phyloP scores from a whole-genome alignment of 2,329 filamentous ascomycete genomes.

The Fusarium liriodendri region DNA sequence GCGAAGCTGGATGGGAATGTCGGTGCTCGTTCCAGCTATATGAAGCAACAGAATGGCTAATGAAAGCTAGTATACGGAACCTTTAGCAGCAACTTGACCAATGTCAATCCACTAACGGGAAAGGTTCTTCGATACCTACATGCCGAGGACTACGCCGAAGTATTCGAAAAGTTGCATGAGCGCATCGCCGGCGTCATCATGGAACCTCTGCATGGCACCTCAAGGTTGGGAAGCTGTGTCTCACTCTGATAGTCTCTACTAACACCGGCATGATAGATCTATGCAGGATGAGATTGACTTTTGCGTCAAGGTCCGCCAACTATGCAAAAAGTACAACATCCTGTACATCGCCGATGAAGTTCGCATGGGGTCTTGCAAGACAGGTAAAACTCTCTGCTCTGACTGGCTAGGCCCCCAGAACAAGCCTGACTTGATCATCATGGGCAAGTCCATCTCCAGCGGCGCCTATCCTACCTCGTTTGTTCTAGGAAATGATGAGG shows the following conservation, averaged over 20 bases:
- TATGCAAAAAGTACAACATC: constrained; percentile 29
- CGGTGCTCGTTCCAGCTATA: too few species aligned
- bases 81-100: too few species aligned
- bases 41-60: too few species aligned
- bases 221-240: too few species aligned
- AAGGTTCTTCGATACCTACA: too few species aligned
- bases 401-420: constrained; percentile 37
- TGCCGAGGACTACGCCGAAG: too few species aligned
- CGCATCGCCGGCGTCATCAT: neutral
- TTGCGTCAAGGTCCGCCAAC: constrained; percentile 11
- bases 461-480: constrained; percentile 30
- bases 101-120: too few species aligned
- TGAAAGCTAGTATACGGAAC: too few species aligned
- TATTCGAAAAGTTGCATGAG: too few species aligned
- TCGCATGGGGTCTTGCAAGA: constrained; percentile 35
- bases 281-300: constrained; percentile 14
- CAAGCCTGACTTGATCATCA: constrained; percentile 36
- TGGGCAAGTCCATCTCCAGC: constrained; percentile 38
- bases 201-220: neutral
- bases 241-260: neutral
- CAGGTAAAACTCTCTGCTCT: constrained; percentile 37
- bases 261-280: neutral
- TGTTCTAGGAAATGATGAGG: constrained; percentile 23
- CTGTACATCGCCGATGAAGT: constrained; percentile 42
- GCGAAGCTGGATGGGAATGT: too few species aligned